Evolutionary conservation across 1,284 basidiomycete genomes (phyloP).

Genomic region (Ganoderma lucidum): DNA sequence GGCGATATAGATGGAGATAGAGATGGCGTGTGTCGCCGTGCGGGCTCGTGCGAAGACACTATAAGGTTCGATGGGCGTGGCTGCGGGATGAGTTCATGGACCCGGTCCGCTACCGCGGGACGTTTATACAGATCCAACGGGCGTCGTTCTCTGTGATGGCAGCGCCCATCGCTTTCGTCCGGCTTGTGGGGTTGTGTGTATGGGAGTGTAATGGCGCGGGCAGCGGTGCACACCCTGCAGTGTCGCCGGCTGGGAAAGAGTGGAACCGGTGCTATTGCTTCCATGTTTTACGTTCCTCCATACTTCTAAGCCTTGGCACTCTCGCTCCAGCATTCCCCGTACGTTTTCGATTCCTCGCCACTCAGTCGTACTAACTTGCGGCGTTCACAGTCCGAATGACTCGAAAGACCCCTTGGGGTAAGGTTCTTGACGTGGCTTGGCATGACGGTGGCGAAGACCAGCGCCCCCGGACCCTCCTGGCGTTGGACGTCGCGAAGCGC

Average conservation of each 20-base stretch:
- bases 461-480: neutral
- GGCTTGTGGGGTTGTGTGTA: neutral
- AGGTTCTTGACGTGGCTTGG: neutral
- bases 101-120: neutral
- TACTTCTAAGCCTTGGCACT: neutral
- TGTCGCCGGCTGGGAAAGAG: neutral
- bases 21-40: neutral
- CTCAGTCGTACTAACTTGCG: neutral
- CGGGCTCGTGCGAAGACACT: neutral
- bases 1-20: neutral
- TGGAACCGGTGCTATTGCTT: neutral
- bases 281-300: neutral
- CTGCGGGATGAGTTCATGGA: neutral
- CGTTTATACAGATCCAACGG: conserved; percentile 1
- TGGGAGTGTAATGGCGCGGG: neutral
- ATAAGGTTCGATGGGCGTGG: neutral
- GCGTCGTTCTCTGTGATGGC: neutral
- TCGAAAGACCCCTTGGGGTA: neutral
- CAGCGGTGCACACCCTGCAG: neutral
- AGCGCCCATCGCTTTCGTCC: neutral
- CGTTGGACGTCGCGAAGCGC: neutral
- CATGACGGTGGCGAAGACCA: neutral
- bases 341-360: neutral
- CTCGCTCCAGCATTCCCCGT: neutral
- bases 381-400: neutral